phyloP scores from a whole-genome alignment of 371 early-diverging fungal species.

The Mucor indicus region DNA sequence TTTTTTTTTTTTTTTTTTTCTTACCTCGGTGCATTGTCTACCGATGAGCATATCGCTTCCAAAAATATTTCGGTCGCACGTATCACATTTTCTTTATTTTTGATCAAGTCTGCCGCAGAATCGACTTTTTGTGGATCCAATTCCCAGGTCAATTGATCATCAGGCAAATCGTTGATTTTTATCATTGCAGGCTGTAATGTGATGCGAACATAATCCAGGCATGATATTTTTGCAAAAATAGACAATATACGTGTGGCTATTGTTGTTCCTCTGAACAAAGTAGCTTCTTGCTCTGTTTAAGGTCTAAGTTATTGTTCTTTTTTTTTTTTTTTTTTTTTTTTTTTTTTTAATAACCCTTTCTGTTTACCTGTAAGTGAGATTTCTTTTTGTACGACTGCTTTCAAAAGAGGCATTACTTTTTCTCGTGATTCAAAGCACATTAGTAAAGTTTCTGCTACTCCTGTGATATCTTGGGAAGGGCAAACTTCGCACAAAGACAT shows the following conservation, averaged over 20 bases:
- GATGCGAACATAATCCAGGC: constrained; percentile 75
- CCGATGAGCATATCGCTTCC: constrained; percentile 76
- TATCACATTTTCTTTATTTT: constrained; percentile 78
- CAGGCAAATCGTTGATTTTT: constrained; percentile 45
- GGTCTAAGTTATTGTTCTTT: too few relatives aligned
- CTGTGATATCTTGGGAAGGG: constrained; percentile 79
- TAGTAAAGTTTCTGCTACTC: constrained; percentile 73
- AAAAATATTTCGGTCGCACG: constrained; percentile 74
- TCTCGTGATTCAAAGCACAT: constrained; percentile 77
- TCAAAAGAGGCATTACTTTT: constrained; percentile 65
- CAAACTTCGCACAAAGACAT: constrained; percentile 86
- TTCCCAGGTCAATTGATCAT: constrained; percentile 62
- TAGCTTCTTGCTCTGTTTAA: constrained; percentile 68
- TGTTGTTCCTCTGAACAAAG: constrained; percentile 89
- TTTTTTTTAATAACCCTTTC: too few relatives aligned
- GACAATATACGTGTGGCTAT: constrained; percentile 87
- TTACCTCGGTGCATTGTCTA: constrained; percentile 61
- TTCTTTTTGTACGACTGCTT: constrained; percentile 78
- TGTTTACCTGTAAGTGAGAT: constrained; percentile 68
- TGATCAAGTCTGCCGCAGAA: constrained; percentile 54
- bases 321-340: too few relatives aligned
- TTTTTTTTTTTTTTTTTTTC: too few relatives aligned
- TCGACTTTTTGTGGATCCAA: constrained; percentile 78
- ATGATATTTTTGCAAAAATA: constrained; percentile 72
- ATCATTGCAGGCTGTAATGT: constrained; percentile 77